phyloP scores from a whole-genome alignment of 176 grass and related monocot genomes.

The Zoysia japonica region DNA sequence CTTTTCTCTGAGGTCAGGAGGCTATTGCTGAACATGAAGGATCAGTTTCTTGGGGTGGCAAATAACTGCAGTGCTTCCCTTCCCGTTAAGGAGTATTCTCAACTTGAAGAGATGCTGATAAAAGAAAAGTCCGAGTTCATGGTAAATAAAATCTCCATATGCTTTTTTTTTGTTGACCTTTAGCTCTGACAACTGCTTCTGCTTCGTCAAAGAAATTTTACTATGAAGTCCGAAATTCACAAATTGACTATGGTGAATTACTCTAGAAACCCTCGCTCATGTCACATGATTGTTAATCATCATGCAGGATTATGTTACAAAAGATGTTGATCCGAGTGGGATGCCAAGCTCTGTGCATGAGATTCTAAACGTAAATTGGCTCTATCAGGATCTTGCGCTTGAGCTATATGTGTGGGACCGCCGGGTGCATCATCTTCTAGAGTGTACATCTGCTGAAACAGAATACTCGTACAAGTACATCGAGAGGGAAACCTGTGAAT shows the following conservation, averaged over 20 bases:
- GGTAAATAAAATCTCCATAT: slow-evolving; percentile 47
- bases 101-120: slow-evolving; percentile 66
- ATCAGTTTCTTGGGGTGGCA: slow-evolving; percentile 30
- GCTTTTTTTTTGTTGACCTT: neutral
- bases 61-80: slow-evolving; percentile 32
- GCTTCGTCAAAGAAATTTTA: too few relatives aligned
- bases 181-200: neutral
- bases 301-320: slow-evolving; percentile 52
- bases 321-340: slow-evolving; percentile 37
- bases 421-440: slow-evolving; percentile 58
- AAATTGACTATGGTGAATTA: too few relatives aligned
- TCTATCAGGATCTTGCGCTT: slow-evolving; percentile 72
- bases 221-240: too few relatives aligned
- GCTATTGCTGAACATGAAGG: slow-evolving; percentile 49
- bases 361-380: slow-evolving; percentile 63
- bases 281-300: neutral
- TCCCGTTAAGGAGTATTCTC: slow-evolving; percentile 51
- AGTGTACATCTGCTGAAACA: slow-evolving; percentile 30
- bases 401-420: slow-evolving; percentile 61
- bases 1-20: slow-evolving; percentile 73
- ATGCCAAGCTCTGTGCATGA: slow-evolving; percentile 35
- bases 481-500: slow-evolving; percentile 34
- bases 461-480: slow-evolving; percentile 14
- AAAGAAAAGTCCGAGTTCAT: slow-evolving; percentile 70
- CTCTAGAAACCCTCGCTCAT: too few relatives aligned